Conservation (phyloP, 352 stramenopile species). For the Halophytophthora batemanensis region DNA sequence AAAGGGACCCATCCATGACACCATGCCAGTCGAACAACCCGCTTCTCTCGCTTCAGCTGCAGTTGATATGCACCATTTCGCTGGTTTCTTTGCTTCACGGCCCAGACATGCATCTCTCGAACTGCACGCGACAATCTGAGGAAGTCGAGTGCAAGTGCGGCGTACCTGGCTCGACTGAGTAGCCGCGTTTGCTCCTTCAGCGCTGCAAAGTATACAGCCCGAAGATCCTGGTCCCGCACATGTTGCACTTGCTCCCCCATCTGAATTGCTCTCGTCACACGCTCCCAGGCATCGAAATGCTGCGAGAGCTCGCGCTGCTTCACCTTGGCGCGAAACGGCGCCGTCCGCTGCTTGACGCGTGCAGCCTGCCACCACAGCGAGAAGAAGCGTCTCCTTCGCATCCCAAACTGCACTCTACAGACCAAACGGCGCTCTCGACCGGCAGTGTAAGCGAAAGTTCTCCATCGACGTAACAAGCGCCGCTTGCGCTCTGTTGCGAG, state of each 20-base stretch:
- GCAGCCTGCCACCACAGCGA: constrained; percentile 26
- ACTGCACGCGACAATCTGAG: constrained; percentile 11
- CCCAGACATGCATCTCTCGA: constrained; percentile 5
- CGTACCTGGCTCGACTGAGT: constrained; percentile 1
- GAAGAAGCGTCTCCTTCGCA: constrained; percentile 24
- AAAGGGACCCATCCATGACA: constrained; percentile 12
- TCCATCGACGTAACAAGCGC: constrained; percentile 15
- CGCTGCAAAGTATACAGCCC: constrained; percentile 10
- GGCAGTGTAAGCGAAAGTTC: constrained; percentile 9
- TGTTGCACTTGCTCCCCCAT: constrained; percentile 7
- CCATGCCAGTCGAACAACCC: constrained; percentile 18
- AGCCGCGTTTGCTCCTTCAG: constrained; percentile 12
- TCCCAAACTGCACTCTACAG: constrained; percentile 16
- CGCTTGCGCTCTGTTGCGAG: constrained; percentile 8
- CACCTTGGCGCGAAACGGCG: constrained; percentile 10
- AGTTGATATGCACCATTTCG: constrained; percentile 7
- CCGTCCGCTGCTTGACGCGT: constrained; percentile 7
- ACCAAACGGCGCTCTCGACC: constrained; percentile 9
- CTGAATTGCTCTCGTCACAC: constrained; percentile 12
- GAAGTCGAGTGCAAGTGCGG: constrained; percentile 1
- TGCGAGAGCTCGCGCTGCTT: constrained; percentile 7
- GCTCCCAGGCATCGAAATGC: constrained; percentile 28
- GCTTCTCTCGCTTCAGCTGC: constrained; percentile 8
- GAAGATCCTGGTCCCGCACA: constrained; percentile 3
- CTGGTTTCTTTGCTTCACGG: constrained; percentile 5